phyloP scores from a whole-genome alignment of 2,329 filamentous ascomycete species.

The Chaetomium sp. region DNA sequence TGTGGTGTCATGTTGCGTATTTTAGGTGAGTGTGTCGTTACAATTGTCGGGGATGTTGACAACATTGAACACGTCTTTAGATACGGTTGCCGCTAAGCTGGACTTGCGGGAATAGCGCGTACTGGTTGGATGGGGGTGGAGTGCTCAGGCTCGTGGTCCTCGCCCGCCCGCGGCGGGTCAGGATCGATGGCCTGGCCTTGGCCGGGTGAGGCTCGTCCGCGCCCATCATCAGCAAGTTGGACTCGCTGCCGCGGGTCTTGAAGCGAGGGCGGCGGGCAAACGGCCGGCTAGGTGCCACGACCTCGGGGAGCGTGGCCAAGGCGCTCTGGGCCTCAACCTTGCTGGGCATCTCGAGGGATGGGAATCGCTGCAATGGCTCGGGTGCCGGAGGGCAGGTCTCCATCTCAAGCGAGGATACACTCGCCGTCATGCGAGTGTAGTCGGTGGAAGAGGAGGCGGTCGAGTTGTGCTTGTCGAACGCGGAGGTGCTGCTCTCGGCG shows the following conservation, averaged over 20 bases:
- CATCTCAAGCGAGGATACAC: slow-evolving; percentile 40
- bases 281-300: slow-evolving; percentile 27
- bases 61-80: slow-evolving; percentile 1
- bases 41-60: not conserved
- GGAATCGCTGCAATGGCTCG: slow-evolving; percentile 20
- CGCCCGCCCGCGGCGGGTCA: slow-evolving; percentile 33
- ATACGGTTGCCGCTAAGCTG: slow-evolving; percentile 22
- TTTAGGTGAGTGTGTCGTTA: not conserved
- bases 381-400: slow-evolving; percentile 23
- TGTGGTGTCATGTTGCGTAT: not conserved
- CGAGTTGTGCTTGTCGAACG: slow-evolving; percentile 48
- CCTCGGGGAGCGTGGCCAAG: slow-evolving; percentile 25
- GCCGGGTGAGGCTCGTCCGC: slow-evolving; percentile 16
- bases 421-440: slow-evolving; percentile 48
- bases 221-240: slow-evolving; percentile 22
- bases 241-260: slow-evolving; percentile 25
- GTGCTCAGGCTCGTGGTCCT: slow-evolving; percentile 42
- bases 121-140: slow-evolving; percentile 41
- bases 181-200: slow-evolving; percentile 22
- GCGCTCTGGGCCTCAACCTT: slow-evolving; percentile 15
- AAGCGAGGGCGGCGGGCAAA: slow-evolving; percentile 19
- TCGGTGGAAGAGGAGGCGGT: slow-evolving; percentile 48
- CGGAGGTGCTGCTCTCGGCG: slow-evolving; percentile 40
- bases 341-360: slow-evolving; percentile 22
- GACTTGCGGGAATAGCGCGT: slow-evolving; percentile 38